Conservation (phyloP, 495 filamentous ascomycete species). For the Neurospora sp. region DNA sequence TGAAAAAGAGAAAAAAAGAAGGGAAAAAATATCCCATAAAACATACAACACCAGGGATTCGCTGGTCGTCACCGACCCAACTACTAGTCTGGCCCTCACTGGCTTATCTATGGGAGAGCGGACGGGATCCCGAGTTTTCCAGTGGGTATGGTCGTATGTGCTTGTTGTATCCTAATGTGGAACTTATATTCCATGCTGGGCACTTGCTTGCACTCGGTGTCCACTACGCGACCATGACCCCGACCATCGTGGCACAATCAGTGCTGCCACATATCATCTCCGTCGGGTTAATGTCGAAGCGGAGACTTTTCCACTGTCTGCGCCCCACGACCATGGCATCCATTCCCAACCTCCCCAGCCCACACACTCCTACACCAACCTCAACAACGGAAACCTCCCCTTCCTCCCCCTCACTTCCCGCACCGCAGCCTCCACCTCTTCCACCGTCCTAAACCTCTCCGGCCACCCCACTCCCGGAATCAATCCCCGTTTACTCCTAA, state of each 20-base stretch:
- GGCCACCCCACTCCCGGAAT: neutral
- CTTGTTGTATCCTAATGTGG: neutral
- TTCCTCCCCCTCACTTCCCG: neutral
- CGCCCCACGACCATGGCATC: neutral
- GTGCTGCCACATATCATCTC: neutral
- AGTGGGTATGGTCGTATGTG: neutral
- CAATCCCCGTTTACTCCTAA: neutral
- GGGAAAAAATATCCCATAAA: too few species aligned
- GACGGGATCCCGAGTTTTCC: neutral
- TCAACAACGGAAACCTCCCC: neutral
- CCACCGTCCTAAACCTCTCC: neutral
- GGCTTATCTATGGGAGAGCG: neutral
- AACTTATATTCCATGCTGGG: neutral
- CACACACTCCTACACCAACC: neutral
- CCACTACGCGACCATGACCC: neutral
- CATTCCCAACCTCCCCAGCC: neutral
- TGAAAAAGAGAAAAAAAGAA: too few species aligned
- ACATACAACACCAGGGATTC: neutral
- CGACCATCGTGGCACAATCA: neutral
- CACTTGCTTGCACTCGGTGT: too few species aligned
- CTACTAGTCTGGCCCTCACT: neutral
- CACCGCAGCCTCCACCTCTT: neutral
- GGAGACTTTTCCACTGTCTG: neutral
- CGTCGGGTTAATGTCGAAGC: neutral
- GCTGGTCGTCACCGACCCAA: neutral